Evolutionary conservation across 306 rosid genomes (phyloP), one percentile per base, ranked within the genome.

Genomic region (Morella rubra): DNA sequence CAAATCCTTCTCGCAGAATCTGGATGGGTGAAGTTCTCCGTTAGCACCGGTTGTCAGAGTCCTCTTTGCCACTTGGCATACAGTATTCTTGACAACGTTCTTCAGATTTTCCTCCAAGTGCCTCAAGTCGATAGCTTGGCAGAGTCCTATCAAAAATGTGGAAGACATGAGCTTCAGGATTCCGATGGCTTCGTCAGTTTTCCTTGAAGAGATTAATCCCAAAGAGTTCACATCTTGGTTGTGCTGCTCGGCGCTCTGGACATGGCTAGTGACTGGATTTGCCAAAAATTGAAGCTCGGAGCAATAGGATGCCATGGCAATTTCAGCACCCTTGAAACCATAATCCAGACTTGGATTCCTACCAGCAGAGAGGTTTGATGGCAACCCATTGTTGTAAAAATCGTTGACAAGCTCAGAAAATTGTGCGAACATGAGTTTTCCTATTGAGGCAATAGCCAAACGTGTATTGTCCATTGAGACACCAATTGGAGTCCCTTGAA

Each of bases 381-480:
- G 97, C 73, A 93, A 44, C 0, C 98, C 98, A 15, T 93, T 93
- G 77, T 90, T 93, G 90, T 93, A 93, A 13, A 82, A 89, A 59
- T 93, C 98, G 45, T 93, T 91, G 52, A 93, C 97, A 44, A 93
- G 93, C 74, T 93, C 98, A 0, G 98, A 93, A 73, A 93, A 91
- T 53, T 93, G 98, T 3, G 98, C 98, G 72, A 93, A 93, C 85
- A 93, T 64, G 83, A 94, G 98, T 70, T 93, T 93, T 2, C 98
- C 98, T 46, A 91, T 91, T 6, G 97, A 81, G 7, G 97, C 98
- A 51, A 91, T 24, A 19, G 98, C 98, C 78, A 94, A 72, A 80
- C 98, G 96, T 0, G 98, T 91, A 42, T 91, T 94, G 62, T 94
- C 98, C 98, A 94, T 94, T 2, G 98, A 94, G 1, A 94, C 98